These are phyloP conservation scores for Auriscalpium microsporum DNA, from an alignment of 768 basidiomycete species.

Conservation along the genomic window DNA sequence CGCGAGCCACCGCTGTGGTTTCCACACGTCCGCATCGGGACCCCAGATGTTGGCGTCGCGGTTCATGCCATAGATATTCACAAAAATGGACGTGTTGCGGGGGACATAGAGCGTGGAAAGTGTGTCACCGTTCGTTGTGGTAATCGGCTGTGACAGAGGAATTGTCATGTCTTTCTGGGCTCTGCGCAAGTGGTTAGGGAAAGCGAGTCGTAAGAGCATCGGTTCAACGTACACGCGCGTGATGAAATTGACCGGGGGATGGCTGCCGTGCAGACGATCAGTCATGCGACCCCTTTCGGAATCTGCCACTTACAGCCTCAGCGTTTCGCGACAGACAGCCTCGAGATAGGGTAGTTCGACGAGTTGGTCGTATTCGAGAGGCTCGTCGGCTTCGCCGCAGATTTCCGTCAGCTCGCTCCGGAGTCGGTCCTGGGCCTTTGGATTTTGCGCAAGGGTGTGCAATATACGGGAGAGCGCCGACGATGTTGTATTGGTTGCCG, in stretches of 20 bases:
- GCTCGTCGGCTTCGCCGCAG: slow-evolving; percentile 4
- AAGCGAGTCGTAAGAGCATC: neutral
- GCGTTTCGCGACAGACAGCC: slow-evolving; percentile 10
- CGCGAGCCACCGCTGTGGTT: slow-evolving; percentile 29
- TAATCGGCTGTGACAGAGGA: neutral
- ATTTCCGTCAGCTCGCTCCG: slow-evolving; percentile 7
- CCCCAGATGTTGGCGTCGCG: neutral
- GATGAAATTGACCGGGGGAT: neutral
- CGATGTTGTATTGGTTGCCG: slow-evolving; percentile 10
- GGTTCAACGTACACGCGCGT: neutral
- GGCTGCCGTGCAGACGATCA: neutral
- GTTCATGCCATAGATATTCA: neutral
- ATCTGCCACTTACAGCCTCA: neutral
- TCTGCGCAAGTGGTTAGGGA: neutral
- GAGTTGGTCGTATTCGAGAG: slow-evolving; percentile 25
- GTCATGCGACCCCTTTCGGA: neutral
- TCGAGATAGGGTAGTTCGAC: slow-evolving; percentile 25
- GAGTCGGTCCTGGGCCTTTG: slow-evolving; percentile 24
- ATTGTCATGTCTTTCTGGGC: neutral
- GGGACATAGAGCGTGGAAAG: neutral
- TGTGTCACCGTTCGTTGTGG: neutral
- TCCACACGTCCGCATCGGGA: neutral
- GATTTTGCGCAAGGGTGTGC: slow-evolving; percentile 16
- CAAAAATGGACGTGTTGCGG: neutral
- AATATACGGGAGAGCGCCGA: slow-evolving; percentile 1